Conservation (phyloP, 257 asterid genomes). For the Solanum chmielewskii region DNA sequence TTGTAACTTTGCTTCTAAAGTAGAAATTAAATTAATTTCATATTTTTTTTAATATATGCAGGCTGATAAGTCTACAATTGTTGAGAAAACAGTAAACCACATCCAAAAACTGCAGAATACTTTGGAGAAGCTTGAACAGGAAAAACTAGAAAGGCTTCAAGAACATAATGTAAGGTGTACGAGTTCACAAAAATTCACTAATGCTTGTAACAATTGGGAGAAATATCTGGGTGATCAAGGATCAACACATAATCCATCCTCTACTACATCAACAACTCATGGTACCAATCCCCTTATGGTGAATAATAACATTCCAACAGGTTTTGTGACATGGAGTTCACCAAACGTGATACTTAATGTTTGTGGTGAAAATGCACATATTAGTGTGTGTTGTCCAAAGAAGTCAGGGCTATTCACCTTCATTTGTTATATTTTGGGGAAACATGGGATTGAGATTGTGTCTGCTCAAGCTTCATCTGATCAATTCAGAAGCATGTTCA, state of each 20-base stretch:
- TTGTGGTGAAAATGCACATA: constrained; percentile 15
- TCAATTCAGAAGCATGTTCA: constrained; percentile 15
- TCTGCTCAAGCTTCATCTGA: constrained; percentile 25
- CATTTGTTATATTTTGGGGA: constrained; percentile 22
- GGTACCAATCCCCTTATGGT: not conserved
- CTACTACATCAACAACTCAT: not conserved
- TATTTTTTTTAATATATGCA: not conserved
- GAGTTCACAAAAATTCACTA: not conserved
- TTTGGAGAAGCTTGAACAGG: constrained; percentile 25
- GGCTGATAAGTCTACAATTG: constrained; percentile 81
- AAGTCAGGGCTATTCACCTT: constrained; percentile 8
- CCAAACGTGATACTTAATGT: constrained; percentile 21
- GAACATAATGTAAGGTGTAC: not conserved
- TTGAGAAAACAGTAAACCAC: constrained; percentile 59
- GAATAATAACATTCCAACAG: not conserved
- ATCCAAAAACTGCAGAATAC: constrained; percentile 32
- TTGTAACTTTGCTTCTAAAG: not conserved
- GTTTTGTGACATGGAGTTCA: constrained; percentile 19
- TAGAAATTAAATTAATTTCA: not conserved
- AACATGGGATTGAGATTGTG: constrained; percentile 18
- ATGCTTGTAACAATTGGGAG: constrained; percentile 20
- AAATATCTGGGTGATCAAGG: constrained; percentile 44
- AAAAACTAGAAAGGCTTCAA: constrained; percentile 27
- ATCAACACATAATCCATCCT: not conserved
- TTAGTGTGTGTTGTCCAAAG: constrained; percentile 22